phyloP scores from a whole-genome alignment of 2,329 filamentous ascomycete genomes.

The Aspergillus fructus region DNA sequence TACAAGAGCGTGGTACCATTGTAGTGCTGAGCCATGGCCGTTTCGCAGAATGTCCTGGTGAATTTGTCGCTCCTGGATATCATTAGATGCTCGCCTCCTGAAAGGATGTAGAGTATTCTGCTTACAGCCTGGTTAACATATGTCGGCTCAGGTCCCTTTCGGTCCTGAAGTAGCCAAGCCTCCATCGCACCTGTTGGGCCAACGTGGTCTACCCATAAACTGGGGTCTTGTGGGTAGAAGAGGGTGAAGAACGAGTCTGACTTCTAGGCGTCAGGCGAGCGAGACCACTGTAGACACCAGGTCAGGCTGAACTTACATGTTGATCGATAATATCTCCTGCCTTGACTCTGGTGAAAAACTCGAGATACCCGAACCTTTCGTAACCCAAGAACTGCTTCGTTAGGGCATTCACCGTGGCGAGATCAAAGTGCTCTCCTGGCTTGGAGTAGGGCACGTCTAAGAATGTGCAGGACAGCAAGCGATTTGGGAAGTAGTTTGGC shows the following conservation, averaged over 20 bases:
- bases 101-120: background rate
- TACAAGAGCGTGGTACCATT: conserved; percentile 26
- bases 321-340: conserved; percentile 21
- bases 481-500: conserved; percentile 22
- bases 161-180: conserved; percentile 22
- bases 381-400: conserved; percentile 20
- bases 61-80: conserved; percentile 16
- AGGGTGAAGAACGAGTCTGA: conserved; percentile 25
- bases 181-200: conserved; percentile 22
- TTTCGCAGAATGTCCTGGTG: conserved; percentile 23
- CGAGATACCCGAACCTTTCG: conserved; percentile 26
- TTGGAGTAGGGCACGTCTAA: conserved; percentile 21
- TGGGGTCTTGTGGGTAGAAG: conserved; percentile 22
- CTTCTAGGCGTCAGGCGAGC: background rate
- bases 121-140: conserved; percentile 23
- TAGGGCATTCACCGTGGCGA: conserved; percentile 21
- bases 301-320: conserved; percentile 17
- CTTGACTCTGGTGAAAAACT: conserved; percentile 18
- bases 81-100: background rate
- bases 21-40: conserved; percentile 18
- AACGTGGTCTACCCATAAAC: conserved; percentile 21
- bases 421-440: conserved; percentile 22
- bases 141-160: conserved; percentile 12
- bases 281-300: background rate
- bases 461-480: conserved; percentile 21